A percentile compares a stretch with the other conserved stretches of the same genome.
phyloP scores from a whole-genome alignment of 208 protist genomes.

The Wallacemonas sp. region DNA sequence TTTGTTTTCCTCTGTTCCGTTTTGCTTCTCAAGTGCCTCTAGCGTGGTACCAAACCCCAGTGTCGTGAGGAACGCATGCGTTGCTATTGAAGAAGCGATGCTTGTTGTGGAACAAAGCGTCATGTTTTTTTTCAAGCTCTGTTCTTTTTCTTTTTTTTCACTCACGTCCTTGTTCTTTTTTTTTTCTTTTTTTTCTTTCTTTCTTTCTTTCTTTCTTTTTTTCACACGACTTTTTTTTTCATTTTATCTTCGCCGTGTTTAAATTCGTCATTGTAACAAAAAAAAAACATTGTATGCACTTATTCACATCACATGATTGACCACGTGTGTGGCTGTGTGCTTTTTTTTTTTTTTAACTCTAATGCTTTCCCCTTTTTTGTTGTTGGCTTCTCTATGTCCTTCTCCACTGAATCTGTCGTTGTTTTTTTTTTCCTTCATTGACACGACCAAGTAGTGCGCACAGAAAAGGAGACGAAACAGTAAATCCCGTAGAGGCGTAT shows the following conservation, averaged over 20 bases:
- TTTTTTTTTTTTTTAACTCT: too few relatives aligned
- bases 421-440: too few relatives aligned
- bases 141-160: not conserved
- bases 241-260: conserved; percentile 13
- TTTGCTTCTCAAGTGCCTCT: not conserved
- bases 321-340: conserved; percentile 3
- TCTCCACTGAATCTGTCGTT: too few relatives aligned
- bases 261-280: not conserved
- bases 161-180: conserved; percentile 14
- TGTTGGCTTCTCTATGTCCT: too few relatives aligned
- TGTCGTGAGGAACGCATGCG: too few relatives aligned
- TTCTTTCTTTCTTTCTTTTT: conserved; percentile 14
- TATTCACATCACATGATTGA: too few relatives aligned
- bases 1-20: not conserved
- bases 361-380: too few relatives aligned
- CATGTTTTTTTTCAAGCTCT: not conserved
- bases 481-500: too few relatives aligned
- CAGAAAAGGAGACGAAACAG: too few relatives aligned
- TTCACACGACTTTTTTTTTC: not conserved
- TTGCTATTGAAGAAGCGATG: too few relatives aligned
- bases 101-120: too few relatives aligned
- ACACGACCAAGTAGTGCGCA: too few relatives aligned
- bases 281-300: not conserved
- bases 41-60: not conserved
- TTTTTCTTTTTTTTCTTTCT: conserved; percentile 13